Base-by-base conservation (phyloP, 208 protist genomes). In the Leishmania guyanensis region DNA sequence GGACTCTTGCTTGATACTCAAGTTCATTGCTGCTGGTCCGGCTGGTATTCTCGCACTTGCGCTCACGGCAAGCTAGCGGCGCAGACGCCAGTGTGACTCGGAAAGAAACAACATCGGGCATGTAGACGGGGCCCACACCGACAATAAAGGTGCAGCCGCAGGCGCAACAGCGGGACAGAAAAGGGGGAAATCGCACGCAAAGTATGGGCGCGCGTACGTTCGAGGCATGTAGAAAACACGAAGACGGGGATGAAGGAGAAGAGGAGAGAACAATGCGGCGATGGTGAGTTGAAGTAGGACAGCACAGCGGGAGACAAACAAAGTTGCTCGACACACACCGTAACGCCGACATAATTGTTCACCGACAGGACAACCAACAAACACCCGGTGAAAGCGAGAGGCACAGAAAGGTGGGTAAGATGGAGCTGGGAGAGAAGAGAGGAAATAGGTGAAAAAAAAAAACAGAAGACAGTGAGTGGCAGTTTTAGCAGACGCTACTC, bases 1-100 rank as follows among this genome's bases (percentile, higher is more conserved):
- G 0, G 95, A 95, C 82, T 98, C 93, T 80, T 97, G 88, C 80
- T 98, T 97, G 26, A 95, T 86, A 9, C 51, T 88, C 39, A 98
- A 33, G 66, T 95, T 93, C 95, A 98, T 98, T 10, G 29, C 70
- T 39, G 14, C 70, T 39, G 12, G 2, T 71, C 14, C 46, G 8
- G 36, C 66, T 71, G 12, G 20, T 53, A 2, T 46, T 48, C 39
- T 9, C 66, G 12, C 14, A 71, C 39, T 5, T 22, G 20, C 16
- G n/a, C 66, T 22, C 66, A 71, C 33, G 16, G 14, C 36, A 73
- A n/a, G 46, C 26, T 10, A 22, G 8, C 3, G 12, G 39, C 62
- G 12, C 14, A 20, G 29, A 39, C 62, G 10, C 20, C n/a, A 0
- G 29, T 68, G 54, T 16, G 54, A 46, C 43, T 46, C 2, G 54